Conservation (phyloP, 106 monocot species). For the Apostasia ramifera region DNA sequence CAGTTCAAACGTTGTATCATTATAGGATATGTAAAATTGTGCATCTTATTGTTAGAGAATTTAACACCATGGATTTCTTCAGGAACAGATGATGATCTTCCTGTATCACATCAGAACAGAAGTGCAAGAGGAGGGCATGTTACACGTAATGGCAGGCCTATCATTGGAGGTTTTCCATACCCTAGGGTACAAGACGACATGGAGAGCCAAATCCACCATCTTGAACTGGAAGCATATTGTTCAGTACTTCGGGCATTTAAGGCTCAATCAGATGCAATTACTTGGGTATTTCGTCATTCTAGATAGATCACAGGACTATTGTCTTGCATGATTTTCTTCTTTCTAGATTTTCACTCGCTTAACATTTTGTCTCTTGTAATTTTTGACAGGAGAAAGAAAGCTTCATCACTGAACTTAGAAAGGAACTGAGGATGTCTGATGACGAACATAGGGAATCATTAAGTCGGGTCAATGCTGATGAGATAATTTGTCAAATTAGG, state of each 20-base stretch:
- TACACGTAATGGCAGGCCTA: conserved; percentile 60
- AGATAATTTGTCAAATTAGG: conserved; percentile 93
- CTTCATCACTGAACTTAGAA: conserved; percentile 92
- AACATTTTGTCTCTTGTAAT: not conserved
- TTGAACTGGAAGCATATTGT: conserved; percentile 92
- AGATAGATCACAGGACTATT: not conserved
- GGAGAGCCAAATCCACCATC: conserved; percentile 85
- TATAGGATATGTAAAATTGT: not conserved
- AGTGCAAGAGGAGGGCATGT: conserved; percentile 43
- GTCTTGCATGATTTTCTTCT: not conserved
- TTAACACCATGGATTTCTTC: conserved; percentile 9
- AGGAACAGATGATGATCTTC: conserved; percentile 98
- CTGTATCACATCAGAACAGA: conserved; percentile 71
- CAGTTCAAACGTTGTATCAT: too few species aligned
- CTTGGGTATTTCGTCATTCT: conserved; percentile 53
- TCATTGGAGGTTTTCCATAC: conserved; percentile 27
- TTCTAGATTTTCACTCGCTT: not conserved
- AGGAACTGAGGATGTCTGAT: conserved; percentile 90
- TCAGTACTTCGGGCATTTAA: conserved; percentile 95
- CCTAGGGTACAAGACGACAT: conserved; percentile 58
- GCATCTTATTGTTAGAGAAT: not conserved
- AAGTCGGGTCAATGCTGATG: conserved; percentile 84
- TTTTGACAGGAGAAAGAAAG: conserved; percentile 88
- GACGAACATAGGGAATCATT: conserved; percentile 90
- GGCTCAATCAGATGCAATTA: conserved; percentile 97